Percentiles rank a stretch among this genome's conserved stretches.
Evolutionary conservation across 306 rosid genomes (phyloP).

Genomic region (Arachis hypogaea): DNA sequence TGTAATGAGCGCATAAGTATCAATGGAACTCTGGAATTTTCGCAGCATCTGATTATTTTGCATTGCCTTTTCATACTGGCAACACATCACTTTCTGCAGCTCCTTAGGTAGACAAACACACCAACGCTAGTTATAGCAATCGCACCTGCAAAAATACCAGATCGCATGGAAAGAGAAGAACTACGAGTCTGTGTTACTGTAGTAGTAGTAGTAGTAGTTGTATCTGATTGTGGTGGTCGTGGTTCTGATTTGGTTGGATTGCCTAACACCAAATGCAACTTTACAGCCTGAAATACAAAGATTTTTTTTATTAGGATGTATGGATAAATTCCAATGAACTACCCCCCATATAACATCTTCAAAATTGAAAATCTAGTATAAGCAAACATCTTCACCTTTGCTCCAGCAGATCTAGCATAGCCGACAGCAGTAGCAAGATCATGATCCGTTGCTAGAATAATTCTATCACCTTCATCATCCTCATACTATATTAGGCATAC

Average conservation of each 20-base stretch:
- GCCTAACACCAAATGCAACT: constrained; percentile 73
- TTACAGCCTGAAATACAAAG: constrained; percentile 64
- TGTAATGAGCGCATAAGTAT: constrained; percentile 13
- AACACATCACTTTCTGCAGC: constrained; percentile 52
- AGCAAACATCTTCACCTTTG: constrained; percentile 62
- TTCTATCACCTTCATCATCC: constrained; percentile 94
- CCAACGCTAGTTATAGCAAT: constrained; percentile 59
- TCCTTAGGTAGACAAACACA: constrained; percentile 69
- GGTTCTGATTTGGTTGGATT: constrained; percentile 41
- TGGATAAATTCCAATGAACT: constrained; percentile 10
- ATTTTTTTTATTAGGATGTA: constrained; percentile 7
- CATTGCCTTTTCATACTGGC: constrained; percentile 5
- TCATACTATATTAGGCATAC: constrained; percentile 61
- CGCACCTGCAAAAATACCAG: constrained; percentile 67
- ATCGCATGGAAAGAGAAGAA: constrained; percentile 44
- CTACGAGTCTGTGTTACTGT: constrained; percentile 30
- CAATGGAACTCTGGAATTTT: constrained; percentile 27
- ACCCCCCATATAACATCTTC: constrained; percentile 1
- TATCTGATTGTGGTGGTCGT: constrained; percentile 15
- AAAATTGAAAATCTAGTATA: constrained; percentile 17
- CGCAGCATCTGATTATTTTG: constrained; percentile 5
- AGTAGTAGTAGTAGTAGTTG: background rate
- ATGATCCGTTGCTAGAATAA: constrained; percentile 68
- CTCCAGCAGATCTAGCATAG: constrained; percentile 69
- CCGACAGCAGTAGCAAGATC: constrained; percentile 79